These are phyloP conservation scores for Polyporus tsugae DNA, from an alignment of 1,284 basidiomycete genomes.

Conservation along the genomic window DNA sequence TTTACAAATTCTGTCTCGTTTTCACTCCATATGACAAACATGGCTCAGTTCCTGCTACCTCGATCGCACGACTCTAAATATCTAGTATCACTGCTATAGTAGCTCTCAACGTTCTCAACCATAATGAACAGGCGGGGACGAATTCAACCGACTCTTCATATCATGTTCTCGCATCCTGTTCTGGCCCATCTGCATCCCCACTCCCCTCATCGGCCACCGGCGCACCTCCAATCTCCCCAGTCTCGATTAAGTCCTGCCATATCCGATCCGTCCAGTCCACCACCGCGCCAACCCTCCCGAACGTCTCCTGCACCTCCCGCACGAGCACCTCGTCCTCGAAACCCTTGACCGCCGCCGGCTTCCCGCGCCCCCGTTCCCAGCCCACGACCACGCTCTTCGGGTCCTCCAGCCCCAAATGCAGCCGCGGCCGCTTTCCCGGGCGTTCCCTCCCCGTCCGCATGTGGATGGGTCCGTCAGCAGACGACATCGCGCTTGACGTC, in stretches of 20 bases:
- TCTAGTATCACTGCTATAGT: no score
- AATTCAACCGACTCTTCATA: background rate
- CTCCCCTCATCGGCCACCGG: background rate
- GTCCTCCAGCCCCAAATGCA: constrained; percentile 36
- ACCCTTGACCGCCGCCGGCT: constrained; percentile 48
- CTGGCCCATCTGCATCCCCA: background rate
- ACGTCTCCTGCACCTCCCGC: constrained; percentile 41
- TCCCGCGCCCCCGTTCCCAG: constrained; percentile 23
- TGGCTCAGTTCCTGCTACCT: no score
- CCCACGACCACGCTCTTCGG: constrained; percentile 28
- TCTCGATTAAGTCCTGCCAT: constrained; percentile 44
- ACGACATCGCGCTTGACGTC: background rate
- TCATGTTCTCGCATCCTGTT: background rate
- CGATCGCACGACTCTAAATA: no score
- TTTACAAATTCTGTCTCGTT: no score
- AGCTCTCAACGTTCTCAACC: no score
- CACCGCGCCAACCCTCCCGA: constrained; percentile 42
- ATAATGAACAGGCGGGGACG: no score
- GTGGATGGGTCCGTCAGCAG: constrained; percentile 44
- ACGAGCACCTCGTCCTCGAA: constrained; percentile 55
- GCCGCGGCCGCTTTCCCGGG: constrained; percentile 37
- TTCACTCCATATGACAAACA: no score
- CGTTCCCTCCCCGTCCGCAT: constrained; percentile 47
- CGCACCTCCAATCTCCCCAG: constrained; percentile 28
- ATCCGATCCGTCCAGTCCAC: constrained; percentile 51